Evolutionary conservation across 441 rosid species (phyloP).

Genomic region (Hura crepitans): DNA sequence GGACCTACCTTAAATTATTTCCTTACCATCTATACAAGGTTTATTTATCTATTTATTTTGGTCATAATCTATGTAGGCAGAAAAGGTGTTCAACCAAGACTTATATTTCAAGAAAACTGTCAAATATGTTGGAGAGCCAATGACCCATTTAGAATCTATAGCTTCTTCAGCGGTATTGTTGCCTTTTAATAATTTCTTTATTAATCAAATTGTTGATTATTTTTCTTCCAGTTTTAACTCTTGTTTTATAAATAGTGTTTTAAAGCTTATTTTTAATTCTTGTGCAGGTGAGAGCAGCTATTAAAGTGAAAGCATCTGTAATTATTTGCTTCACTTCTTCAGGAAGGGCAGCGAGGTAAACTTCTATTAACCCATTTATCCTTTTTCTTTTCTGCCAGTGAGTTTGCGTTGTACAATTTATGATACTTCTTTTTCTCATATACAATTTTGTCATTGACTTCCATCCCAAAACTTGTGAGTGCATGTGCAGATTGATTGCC

Average conservation of each 20-base stretch:
- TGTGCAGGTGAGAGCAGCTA: slow-evolving; percentile 82
- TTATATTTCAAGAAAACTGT: slow-evolving; percentile 86
- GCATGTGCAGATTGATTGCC: slow-evolving; percentile 66
- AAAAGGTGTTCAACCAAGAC: slow-evolving; percentile 96
- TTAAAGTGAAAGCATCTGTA: slow-evolving; percentile 89
- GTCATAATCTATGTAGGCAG: slow-evolving; percentile 46
- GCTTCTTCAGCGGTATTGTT: slow-evolving; percentile 90
- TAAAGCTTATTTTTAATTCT: slow-evolving; percentile 18
- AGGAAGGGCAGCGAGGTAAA: slow-evolving; percentile 90
- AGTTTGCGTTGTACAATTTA: background rate
- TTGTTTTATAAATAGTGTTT: background rate
- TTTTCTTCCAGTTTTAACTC: background rate
- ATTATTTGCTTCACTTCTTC: slow-evolving; percentile 90
- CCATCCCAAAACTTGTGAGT: background rate
- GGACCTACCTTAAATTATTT: background rate
- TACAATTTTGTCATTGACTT: slow-evolving; percentile 10
- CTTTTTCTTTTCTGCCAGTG: background rate
- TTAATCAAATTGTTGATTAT: background rate
- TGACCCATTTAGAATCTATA: slow-evolving; percentile 93
- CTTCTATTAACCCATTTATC: slow-evolving; percentile 1
- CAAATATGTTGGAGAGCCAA: slow-evolving; percentile 92
- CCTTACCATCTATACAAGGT: background rate
- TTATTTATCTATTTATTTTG: background rate
- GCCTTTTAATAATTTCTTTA: slow-evolving; percentile 6
- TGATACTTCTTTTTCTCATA: background rate